Evolutionary conservation across 805 yeast species (phyloP), one percentile per base, ranked within the genome.

Genomic region (Nakazawaea wickerhamii): DNA sequence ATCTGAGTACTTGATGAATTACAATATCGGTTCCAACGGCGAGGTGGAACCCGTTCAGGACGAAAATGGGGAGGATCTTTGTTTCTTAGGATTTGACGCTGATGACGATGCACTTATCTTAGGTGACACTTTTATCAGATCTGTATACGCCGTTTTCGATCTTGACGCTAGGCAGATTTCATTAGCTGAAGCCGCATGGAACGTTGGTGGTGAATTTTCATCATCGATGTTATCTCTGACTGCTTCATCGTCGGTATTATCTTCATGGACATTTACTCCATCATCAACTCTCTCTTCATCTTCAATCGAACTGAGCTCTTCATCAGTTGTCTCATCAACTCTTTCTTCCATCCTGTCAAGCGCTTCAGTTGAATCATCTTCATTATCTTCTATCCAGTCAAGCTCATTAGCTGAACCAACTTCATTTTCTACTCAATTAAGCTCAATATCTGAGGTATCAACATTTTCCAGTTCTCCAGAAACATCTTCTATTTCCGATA

Each of bases 91-190:
- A 46, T n/a, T 50, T 50, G 11, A 50, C 43, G 1, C 6, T 41
- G 43, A 41, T 41, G 43, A 41, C 15, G 57, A 52, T 31, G 17
- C 44, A 13, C 54, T 63, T 14, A 67, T 80, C 42, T 64, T 84
- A 28, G 93, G 93, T 9, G 89, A 81, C 55, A 71, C 74, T 36
- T 74, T 84, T 54, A 60, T 84, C 48, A 67, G 85, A 41, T 70
- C 74, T 44, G 80, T 81, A 2, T 83, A 81, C 57, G 68, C 78
- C 21, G 86, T 80, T 13, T 80, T 73, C 58, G 83, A 84, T 57
- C 60, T 80, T 40, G 85, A 78, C 25, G 72, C 72, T 53, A 61
- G 60, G 36, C 68, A 75, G 51, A 64, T 83, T 30, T 77, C 84
- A 3, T 50, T 83, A 54, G 85, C 79, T 18, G 75, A 71, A 54